Conservation (phyloP, 257 asterid genomes). For the Salvia rosmarinus region DNA sequence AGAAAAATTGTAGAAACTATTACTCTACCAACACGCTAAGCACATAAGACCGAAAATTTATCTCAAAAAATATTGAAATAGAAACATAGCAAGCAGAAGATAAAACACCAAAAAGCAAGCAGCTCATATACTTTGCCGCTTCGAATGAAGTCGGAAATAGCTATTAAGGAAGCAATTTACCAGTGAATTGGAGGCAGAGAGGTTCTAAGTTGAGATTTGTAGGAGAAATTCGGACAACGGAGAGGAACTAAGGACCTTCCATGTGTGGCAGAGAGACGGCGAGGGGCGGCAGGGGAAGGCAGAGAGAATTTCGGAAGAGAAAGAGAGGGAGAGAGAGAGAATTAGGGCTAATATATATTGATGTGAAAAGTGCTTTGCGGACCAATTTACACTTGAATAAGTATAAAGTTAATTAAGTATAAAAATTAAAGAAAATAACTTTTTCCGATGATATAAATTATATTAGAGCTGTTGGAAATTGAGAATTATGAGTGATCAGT, state of each 20-base stretch:
- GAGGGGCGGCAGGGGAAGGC: too few relatives aligned
- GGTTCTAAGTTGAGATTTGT: slow-evolving; percentile 12
- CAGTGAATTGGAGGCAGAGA: slow-evolving; percentile 10
- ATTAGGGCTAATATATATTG: too few relatives aligned
- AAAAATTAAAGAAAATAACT: too few relatives aligned
- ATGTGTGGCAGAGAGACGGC: slow-evolving; percentile 17
- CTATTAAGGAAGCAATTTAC: neutral
- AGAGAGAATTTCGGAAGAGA: too few relatives aligned
- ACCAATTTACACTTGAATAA: too few relatives aligned
- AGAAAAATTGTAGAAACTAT: slow-evolving; percentile 4
- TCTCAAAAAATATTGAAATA: neutral
- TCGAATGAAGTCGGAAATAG: slow-evolving; percentile 17
- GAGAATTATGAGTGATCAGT: slow-evolving; percentile 12
- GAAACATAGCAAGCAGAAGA: slow-evolving; percentile 12
- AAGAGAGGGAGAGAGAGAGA: too few relatives aligned
- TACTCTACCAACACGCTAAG: neutral
- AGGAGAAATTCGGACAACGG: slow-evolving; percentile 10
- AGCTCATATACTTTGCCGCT: neutral
- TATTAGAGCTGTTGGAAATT: slow-evolving; percentile 31
- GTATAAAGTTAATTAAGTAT: too few relatives aligned
- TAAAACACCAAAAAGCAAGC: neutral
- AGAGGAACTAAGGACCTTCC: slow-evolving; percentile 40
- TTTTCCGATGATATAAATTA: too few relatives aligned
- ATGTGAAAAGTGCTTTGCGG: too few relatives aligned
- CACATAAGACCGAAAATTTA: neutral